A percentile compares a stretch with the other conserved stretches of the same genome.
Conservation (phyloP, 805 yeast species). For the Starmerella potacharoeniae region DNA sequence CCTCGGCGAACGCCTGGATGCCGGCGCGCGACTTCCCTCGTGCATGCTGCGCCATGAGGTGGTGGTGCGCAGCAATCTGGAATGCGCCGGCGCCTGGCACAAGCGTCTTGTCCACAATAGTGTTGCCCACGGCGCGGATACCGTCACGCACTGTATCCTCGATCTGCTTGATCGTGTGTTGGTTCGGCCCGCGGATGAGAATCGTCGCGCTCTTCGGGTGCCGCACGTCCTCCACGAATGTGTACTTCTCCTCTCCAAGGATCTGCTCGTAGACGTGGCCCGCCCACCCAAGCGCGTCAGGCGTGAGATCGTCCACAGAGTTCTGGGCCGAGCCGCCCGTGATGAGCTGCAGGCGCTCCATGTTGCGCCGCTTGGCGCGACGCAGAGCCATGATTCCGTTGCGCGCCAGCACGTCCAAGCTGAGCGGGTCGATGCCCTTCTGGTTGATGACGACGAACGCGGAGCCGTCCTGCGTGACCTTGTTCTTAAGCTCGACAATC, state of each 20-base stretch:
- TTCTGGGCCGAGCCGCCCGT: conserved; percentile 98
- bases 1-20: conserved; percentile 85
- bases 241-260: conserved; percentile 94
- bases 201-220: conserved; percentile 88
- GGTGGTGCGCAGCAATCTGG: conserved; percentile 68
- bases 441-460: conserved; percentile 93
- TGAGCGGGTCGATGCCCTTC: conserved; percentile 98
- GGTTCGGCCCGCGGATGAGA: conserved; percentile 85
- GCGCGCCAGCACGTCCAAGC: conserved; percentile 84
- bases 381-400: conserved; percentile 87
- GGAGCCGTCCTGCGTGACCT: conserved; percentile 67
- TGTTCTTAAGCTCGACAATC: conserved; percentile 84
- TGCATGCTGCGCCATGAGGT: conserved; percentile 48
- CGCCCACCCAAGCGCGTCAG: conserved; percentile 71
- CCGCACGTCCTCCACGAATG: conserved; percentile 77
- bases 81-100: conserved; percentile 98
- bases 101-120: conserved; percentile 68
- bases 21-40: conserved; percentile 88
- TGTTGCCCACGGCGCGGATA: conserved; percentile 84
- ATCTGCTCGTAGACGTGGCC: conserved; percentile 87
- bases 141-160: conserved; percentile 98
- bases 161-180: conserved; percentile 78
- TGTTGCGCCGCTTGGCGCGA: conserved; percentile 96
- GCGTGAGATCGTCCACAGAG: conserved; percentile 83
- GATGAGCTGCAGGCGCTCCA: conserved; percentile 94